phyloP scores from a whole-genome alignment of 2,329 filamentous ascomycete species.

The Aspergillus persii region DNA sequence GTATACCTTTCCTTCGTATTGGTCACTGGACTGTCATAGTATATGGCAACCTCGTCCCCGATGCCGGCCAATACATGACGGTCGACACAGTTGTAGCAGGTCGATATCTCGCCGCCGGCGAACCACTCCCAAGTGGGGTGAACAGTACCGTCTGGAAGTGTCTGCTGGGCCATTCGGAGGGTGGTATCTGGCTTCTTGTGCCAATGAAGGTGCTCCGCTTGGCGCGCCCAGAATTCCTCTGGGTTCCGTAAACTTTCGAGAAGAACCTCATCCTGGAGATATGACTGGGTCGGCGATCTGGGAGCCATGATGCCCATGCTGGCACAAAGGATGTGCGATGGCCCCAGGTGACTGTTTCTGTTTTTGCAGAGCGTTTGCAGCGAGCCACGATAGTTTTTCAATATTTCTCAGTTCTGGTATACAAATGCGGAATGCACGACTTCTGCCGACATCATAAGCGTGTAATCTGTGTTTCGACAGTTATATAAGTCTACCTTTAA shows the following conservation, averaged over 20 bases:
- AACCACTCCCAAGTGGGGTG: constrained; percentile 89
- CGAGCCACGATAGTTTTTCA: constrained; percentile 1
- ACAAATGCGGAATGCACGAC: constrained; percentile 1
- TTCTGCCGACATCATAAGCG: constrained; percentile 1
- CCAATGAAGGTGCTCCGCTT: constrained; percentile 78
- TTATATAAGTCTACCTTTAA: neutral
- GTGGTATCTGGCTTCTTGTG: constrained; percentile 51
- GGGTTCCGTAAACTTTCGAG: constrained; percentile 62
- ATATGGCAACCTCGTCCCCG: constrained; percentile 77
- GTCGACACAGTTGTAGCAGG: constrained; percentile 92
- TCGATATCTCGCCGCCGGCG: constrained; percentile 83
- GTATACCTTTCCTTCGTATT: constrained; percentile 79
- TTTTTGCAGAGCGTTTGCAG: constrained; percentile 1
- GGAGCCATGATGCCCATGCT: constrained; percentile 5
- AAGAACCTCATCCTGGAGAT: constrained; percentile 53
- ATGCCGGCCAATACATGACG: constrained; percentile 87
- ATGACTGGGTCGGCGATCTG: neutral
- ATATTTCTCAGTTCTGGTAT: neutral
- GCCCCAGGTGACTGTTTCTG: no score
- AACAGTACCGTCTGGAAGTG: constrained; percentile 66
- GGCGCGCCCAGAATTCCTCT: constrained; percentile 77
- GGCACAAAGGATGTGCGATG: no score
- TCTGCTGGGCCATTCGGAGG: constrained; percentile 1
- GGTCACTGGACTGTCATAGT: constrained; percentile 92
- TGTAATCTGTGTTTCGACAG: neutral